phyloP scores from a whole-genome alignment of 2,329 filamentous ascomycete species.

The Alternaria sp. region DNA sequence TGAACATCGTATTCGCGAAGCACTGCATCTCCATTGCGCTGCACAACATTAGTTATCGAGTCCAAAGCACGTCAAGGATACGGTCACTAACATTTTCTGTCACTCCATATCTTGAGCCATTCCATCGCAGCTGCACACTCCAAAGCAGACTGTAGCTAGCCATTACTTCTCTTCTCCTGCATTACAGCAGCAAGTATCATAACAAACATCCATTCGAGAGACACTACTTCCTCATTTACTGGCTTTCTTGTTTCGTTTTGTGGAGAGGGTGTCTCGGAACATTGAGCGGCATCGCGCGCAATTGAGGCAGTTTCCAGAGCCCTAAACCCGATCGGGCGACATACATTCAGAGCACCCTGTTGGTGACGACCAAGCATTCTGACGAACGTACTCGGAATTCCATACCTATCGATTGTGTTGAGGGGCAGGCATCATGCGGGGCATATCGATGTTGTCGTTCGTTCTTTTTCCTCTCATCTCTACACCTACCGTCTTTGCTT shows the following conservation, averaged over 20 bases:
- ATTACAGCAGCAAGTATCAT: not conserved
- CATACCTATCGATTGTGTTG: constrained; percentile 17
- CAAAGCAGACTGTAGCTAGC: not conserved
- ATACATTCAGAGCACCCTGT: constrained; percentile 42
- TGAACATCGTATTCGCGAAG: not conserved
- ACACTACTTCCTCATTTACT: not conserved
- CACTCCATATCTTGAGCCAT: not conserved
- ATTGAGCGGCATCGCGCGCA: constrained; percentile 23
- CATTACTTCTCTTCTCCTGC: not conserved
- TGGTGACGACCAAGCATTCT: constrained; percentile 28
- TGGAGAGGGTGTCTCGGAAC: not conserved
- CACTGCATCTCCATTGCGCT: not conserved
- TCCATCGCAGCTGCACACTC: not conserved
- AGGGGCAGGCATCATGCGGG: constrained; percentile 36
- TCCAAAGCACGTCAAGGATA: not conserved
- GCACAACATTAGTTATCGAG: not conserved
- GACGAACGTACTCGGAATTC: constrained; percentile 22
- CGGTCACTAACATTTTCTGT: not conserved
- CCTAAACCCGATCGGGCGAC: constrained; percentile 26
- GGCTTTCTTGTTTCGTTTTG: not conserved
- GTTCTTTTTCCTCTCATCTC: constrained; percentile 28
- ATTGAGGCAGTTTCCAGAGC: constrained; percentile 45
- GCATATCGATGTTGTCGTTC: constrained; percentile 20
- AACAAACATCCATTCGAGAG: not conserved
- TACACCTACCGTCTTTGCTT: constrained; percentile 25